Evolutionary conservation across 768 basidiomycete species (phyloP), one percentile per base, ranked within the genome.

Genomic region (Naganishia randhawae): DNA sequence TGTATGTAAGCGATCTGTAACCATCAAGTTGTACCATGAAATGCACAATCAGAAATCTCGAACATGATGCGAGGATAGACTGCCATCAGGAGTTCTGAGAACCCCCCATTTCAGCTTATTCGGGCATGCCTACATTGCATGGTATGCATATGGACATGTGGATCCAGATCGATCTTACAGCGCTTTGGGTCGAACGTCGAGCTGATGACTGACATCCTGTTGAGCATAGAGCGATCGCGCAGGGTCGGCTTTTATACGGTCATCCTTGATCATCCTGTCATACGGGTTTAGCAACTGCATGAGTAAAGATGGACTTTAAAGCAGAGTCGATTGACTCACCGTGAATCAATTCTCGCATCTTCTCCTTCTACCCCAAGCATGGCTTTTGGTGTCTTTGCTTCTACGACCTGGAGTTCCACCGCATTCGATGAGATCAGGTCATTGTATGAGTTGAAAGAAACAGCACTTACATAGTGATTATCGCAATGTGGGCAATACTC

Each of bases 401-500:
- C 90, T 71, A 95, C 83, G 39, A 98, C 89, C 93, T 97, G 62
- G 4, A 22, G 41, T 29, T 22, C 14, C 13, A 2, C 22, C 16
- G n/a, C 3, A 41, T n/a, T 33, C 25, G 37, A 50, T 45, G 19
- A 29, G 35, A 25, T 17, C 35, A 6, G 11, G 22, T 33, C 27
- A 0, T 27, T 25, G 10, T 2, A 32, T 42, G 33, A 29, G 37
- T 19, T 22, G 32, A 19, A 22, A n/a, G 83, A 3, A 13, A 3
- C 89, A n/a, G 74, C 77, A 95, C 57, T 61, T 41, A 61, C 96
- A 78, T 94, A 99, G 77, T 94, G 94, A 77, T 98, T 98, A 81
- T 97, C 96, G 77, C 96, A 97, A 80, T 96, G 89, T 0, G 95
- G 96, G 77, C 96, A 98, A 77, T 88, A 98, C 80, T 99, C 96